Evolutionary conservation across 805 yeast genomes (phyloP), one percentile per base, ranked within the genome.

Genomic region (Hanseniaspora nectarophila): DNA sequence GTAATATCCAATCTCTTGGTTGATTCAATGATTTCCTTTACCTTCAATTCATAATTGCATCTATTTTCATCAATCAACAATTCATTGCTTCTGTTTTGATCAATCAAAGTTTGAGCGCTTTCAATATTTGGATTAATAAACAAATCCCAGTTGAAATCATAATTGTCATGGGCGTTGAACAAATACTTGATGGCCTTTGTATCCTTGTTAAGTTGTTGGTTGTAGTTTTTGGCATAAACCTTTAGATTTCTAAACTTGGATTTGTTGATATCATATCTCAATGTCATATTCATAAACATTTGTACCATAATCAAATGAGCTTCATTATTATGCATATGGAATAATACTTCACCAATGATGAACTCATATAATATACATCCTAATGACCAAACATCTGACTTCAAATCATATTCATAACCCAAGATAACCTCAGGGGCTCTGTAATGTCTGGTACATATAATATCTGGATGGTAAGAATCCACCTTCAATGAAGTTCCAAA

Each of bases 291-390:
- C 48, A 53, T 28, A 9, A 89, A 77, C 57, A 78, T 80, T 66
- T 92, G 90, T 84, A 92, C 92, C 84, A 92, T 81, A 15, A 95
- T 95, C 64, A 92, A 70, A 67, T 92, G 99, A 66, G 90, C 97
- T 47, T 81, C 70, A 64, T 90, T 89, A 63, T 92, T 97, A 65
- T 90, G 96, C 0, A 97, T 92, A 58, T 86, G 88, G 67, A 90
- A 92, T 23, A 92, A 69, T 0, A 97, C 95, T 61, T 87, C 95
- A 26, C 99, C 99, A 18, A 94, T 86, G 35, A 85, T 81, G 46
- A 92, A 68, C 67, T 92, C 99, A 9, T 87, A 89, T 33, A 92
- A 68, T 15, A 92, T 86, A 65, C 97, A 90, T 1, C 96, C 99
- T 42, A 92, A 73, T 1, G 95, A 85, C 99, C 99, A 92, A 70